Evolutionary conservation across 129 eudicot species (phyloP).

Genomic region (Chrysanthemum seticuspe): DNA sequence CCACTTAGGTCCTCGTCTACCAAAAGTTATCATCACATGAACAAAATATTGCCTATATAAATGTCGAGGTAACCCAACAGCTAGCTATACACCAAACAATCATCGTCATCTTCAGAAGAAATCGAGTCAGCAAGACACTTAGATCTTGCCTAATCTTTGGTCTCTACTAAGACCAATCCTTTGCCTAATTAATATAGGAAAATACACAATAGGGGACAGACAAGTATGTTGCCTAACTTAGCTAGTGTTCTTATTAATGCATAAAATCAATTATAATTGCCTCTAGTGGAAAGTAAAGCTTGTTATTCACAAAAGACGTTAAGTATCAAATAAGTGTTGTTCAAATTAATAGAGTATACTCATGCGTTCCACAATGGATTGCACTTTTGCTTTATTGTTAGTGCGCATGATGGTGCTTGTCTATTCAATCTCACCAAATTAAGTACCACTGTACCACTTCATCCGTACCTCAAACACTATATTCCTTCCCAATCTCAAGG

Average conservation of each 20-base stretch:
- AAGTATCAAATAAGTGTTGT: not conserved
- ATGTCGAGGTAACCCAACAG: no score
- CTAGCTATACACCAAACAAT: not conserved
- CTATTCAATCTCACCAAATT: conserved; percentile 1
- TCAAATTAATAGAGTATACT: not conserved
- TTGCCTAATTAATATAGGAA: not conserved
- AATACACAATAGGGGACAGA: not conserved
- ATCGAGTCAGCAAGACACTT: not conserved
- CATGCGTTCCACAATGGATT: conserved; percentile 10
- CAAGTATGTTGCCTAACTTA: not conserved
- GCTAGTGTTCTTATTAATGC: not conserved
- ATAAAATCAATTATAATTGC: not conserved
- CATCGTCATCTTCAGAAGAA: not conserved
- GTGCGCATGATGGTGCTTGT: conserved; percentile 24
- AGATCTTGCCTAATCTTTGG: not conserved
- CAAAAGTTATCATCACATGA: no score
- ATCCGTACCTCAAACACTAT: conserved; percentile 24
- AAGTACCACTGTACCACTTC: conserved; percentile 32
- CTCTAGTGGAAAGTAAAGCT: not conserved
- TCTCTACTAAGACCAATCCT: not conserved
- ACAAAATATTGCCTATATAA: no score
- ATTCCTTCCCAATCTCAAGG: conserved; percentile 4
- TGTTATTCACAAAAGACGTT: not conserved
- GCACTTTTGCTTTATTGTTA: conserved; percentile 25
- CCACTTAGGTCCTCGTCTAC: no score